Base-by-base conservation (phyloP, 2,329 filamentous ascomycete species). In the Monosporascus sp. region DNA sequence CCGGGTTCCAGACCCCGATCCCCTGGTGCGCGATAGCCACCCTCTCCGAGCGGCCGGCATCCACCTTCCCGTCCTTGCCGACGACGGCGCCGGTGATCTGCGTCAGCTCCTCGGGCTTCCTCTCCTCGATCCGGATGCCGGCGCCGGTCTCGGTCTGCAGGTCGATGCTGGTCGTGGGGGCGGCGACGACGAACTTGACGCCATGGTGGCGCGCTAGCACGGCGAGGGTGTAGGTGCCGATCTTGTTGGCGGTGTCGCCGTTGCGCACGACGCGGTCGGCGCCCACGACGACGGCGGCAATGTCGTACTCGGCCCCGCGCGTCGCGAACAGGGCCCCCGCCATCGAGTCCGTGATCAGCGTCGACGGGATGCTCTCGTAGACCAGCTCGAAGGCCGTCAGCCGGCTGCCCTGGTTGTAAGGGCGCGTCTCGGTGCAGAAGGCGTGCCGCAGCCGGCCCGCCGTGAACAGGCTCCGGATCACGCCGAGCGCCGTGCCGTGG, bases 171-270 rank as follows among this genome's bases (percentile, higher is more conserved):
- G 94, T 99, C 6, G 92, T 89, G 0, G 94, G 94, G 1, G 94
- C 94, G 0, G 94, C 94, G 31, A 99, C 92, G 9, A 99, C 80
- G 68, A 99, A 99, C 70, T 93, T 96, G 65, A 97, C 81, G 18
- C 89, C 89, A 64, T 99, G 94, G 65, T 92, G 78, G 59, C 81
- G 85, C 22, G 94, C 94, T 31, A 96, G 79, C n/a, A 97, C 91
- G 3, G 94, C 91, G 4, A 99, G 80, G 51, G 87, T 82, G 69
- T 99, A 97, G 0, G 94, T 99, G 49, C 94, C 94, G 56, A 99
- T 95, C 76, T 99, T 99, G 76, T 99, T 99, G 52, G 94, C 94
- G 0, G 94, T 97, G 72, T 99, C 94, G 31, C 94, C 94, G 64
- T 99, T 99, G 49, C 91, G 89, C 35, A 93, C 94, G 15, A 99